These are phyloP conservation scores for Stagonosporopsis cucurbitacearum DNA, from an alignment of 2,329 filamentous ascomycete species.

Conservation along the genomic window DNA sequence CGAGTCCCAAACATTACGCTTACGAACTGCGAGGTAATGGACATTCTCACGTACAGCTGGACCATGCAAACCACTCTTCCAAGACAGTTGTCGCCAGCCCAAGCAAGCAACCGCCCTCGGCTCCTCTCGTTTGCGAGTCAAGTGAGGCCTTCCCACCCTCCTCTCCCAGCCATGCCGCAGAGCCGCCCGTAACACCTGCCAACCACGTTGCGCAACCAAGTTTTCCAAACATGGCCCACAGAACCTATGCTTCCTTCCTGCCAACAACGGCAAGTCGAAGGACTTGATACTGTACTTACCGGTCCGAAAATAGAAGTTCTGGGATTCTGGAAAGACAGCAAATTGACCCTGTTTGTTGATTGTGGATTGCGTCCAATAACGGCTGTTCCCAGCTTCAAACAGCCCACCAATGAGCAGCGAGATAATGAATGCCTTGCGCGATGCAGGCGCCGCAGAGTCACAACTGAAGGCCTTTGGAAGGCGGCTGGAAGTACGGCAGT, in stretches of 20 bases:
- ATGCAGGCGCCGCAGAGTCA: slow-evolving; percentile 1
- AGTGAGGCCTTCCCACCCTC: not conserved
- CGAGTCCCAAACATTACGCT: not conserved
- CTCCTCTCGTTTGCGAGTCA: slow-evolving; percentile 4
- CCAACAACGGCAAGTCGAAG: not conserved
- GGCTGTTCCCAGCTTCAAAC: not conserved
- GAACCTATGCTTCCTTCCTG: slow-evolving; percentile 6
- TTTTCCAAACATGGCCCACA: not conserved
- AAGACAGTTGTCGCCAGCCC: not conserved
- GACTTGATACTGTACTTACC: slow-evolving; percentile 1
- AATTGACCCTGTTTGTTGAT: slow-evolving; percentile 1
- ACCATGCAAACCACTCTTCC: not conserved
- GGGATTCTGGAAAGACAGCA: slow-evolving; percentile 3
- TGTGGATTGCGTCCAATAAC: slow-evolving; percentile 1
- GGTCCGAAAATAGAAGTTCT: not conserved
- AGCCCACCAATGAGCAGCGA: not conserved
- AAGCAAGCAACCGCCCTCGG: slow-evolving; percentile 14
- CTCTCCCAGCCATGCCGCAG: slow-evolving; percentile 29
- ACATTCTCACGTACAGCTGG: not conserved
- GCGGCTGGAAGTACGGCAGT: slow-evolving; percentile 7
- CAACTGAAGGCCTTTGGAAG: slow-evolving; percentile 1
- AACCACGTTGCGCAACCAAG: slow-evolving; percentile 10
- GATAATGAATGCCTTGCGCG: not conserved
- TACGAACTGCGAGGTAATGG: not conserved
- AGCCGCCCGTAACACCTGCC: slow-evolving; percentile 36